These are phyloP conservation scores for Phoenix roebelenii DNA, from an alignment of 176 grass and related monocot genomes.

Conservation along the genomic window DNA sequence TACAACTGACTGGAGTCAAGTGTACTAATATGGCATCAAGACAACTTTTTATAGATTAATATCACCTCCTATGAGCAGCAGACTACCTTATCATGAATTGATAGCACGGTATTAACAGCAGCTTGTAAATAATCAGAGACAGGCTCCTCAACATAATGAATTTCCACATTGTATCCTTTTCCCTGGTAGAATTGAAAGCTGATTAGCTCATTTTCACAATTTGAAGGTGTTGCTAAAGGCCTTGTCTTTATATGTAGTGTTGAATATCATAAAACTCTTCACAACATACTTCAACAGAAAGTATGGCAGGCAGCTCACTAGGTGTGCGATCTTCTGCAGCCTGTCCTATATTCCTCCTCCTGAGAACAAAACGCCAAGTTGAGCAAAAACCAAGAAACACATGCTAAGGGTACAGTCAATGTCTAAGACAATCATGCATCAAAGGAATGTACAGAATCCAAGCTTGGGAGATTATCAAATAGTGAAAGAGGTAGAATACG, in stretches of 20 bases:
- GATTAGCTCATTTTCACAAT: too few relatives aligned
- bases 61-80: not conserved
- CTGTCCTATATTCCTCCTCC: constrained; percentile 40
- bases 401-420: too few relatives aligned
- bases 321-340: constrained; percentile 45
- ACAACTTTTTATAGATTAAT: too few relatives aligned
- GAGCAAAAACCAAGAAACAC: not conserved
- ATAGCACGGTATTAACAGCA: constrained; percentile 59
- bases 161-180: constrained; percentile 85
- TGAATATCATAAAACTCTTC: not conserved
- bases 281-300: constrained; percentile 90
- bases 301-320: constrained; percentile 63
- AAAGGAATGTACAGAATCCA: too few relatives aligned
- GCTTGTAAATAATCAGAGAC: constrained; percentile 81
- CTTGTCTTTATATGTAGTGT: too few relatives aligned
- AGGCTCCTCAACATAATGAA: constrained; percentile 87
- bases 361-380: constrained; percentile 17
- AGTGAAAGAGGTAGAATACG: too few relatives aligned
- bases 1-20: too few relatives aligned
- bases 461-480: too few relatives aligned
- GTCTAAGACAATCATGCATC: too few relatives aligned
- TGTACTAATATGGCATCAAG: too few relatives aligned
- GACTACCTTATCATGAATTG: constrained; percentile 81
- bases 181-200: constrained; percentile 35
- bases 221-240: too few relatives aligned